phyloP scores from a whole-genome alignment of 306 rosid species.

The Lablab purpureus region DNA sequence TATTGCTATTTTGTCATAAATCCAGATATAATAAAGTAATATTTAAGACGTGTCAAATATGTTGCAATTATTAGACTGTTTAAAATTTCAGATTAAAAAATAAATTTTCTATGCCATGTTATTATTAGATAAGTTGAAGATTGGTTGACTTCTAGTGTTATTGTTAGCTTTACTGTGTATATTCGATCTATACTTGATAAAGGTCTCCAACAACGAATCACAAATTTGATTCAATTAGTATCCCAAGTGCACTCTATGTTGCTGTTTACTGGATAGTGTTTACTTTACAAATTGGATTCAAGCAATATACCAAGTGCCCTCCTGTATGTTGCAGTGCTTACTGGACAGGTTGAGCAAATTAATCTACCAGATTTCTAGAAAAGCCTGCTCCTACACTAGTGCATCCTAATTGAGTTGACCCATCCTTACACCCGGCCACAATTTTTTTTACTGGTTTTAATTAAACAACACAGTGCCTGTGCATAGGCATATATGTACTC shows the following conservation, averaged over 20 bases:
- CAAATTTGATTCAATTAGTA: not conserved
- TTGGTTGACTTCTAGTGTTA: not conserved
- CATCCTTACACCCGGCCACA: not conserved
- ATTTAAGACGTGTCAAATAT: not conserved
- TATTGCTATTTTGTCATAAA: constrained; percentile 25
- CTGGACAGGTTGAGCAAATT: not conserved
- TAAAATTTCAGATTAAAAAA: not conserved
- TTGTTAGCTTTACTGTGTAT: constrained; percentile 18
- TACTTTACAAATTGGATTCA: too few relatives aligned
- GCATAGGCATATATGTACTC: not conserved
- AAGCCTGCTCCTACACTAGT: not conserved
- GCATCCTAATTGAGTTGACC: constrained; percentile 15
- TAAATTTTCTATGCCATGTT: constrained; percentile 11
- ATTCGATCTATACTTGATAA: constrained; percentile 12
- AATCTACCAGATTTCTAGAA: constrained; percentile 7
- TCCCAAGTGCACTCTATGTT: constrained; percentile 4
- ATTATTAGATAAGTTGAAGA: constrained; percentile 9
- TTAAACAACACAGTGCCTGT: not conserved
- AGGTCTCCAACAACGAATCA: constrained; percentile 27
- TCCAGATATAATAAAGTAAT: not conserved
- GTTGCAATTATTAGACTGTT: not conserved
- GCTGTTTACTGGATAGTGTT: constrained; percentile 16
- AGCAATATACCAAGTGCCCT: too few relatives aligned
- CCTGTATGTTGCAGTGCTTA: too few relatives aligned
- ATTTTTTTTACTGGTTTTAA: not conserved